Base-by-base conservation (phyloP, 192 early-diverging fungal species). In the Jimgerdemannia flammicorona region DNA sequence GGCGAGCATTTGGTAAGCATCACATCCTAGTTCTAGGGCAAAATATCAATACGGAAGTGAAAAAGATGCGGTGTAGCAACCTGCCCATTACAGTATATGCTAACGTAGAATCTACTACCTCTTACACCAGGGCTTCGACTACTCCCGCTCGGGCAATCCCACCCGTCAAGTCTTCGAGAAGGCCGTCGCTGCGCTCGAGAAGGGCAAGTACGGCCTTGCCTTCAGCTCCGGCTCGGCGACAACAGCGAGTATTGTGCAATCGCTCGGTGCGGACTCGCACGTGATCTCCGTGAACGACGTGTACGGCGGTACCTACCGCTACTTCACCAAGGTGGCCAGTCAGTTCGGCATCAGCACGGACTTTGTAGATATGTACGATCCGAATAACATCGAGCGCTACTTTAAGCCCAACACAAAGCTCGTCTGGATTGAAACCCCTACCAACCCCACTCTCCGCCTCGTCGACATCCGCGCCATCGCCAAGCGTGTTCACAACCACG, bases 121-220 rank as follows among this genome's bases (percentile, higher is more conserved):
- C 29, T 29, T 29, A 59, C 49, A 6, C 6, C 75, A 87, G 82
- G 88, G 88, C 40, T 95, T 87, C 75, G 93, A 94, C 76, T 95
- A 94, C 85, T 94, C 95, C 67, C 89, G 93, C 75, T 89, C 90
- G 43, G 91, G 89, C 76, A 94, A 95, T 77, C 95, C 95, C 40
- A 94, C 92, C 69, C 89, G 94, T 49, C 74, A 84, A 6, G 84
- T 85, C 79, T 92, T 94, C 73, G 94, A 95, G 87, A 85, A 82
- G 14, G 96, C 98, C 44, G 89, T 99, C 19, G 97, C 97, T 3
- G 90, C 96, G 40, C 86, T 99, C 66, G 97, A 99, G 86, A 85
- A 90, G 73, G 98, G 81, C 73, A 93, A 96, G 86, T 87, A 96
- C 80, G 95, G 91, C 66, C 82, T 94, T 72, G 94, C 93, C 44